A percentile compares a stretch with the other conserved stretches of the same genome.
phyloP scores from a whole-genome alignment of 2,329 filamentous ascomycete genomes.

The Leptodontidium sp. region DNA sequence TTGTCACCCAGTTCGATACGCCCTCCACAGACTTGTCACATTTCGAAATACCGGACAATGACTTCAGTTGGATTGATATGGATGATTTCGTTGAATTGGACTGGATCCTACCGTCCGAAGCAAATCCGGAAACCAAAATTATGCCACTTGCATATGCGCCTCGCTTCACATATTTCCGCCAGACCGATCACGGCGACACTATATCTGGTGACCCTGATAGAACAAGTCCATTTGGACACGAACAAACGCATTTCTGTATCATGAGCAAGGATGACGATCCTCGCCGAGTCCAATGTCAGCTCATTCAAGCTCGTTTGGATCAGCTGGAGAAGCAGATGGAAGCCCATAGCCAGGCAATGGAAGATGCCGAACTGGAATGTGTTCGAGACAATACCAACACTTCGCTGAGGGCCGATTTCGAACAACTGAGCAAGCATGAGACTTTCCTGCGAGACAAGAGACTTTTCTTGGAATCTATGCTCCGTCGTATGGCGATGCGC shows the following conservation, averaged over 20 bases:
- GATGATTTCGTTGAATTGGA: conserved; percentile 98
- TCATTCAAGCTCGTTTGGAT: conserved; percentile 82
- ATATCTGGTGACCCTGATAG: conserved; percentile 83
- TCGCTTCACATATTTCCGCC: conserved; percentile 95
- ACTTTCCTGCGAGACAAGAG: conserved; percentile 65
- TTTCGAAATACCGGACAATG: conserved; percentile 95
- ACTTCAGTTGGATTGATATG: conserved; percentile 98
- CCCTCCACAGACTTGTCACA: conserved; percentile 78
- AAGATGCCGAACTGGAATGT: conserved; percentile 76
- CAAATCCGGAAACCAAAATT: conserved; percentile 93
- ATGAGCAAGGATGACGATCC: conserved; percentile 94
- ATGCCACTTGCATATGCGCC: conserved; percentile 90
- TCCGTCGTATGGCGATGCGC: conserved; percentile 45
- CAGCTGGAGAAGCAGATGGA: conserved; percentile 81
- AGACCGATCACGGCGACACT: conserved; percentile 88
- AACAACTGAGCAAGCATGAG: conserved; percentile 65
- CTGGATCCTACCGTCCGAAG: conserved; percentile 90
- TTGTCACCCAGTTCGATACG: conserved; percentile 61
- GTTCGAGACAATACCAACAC: conserved; percentile 61
- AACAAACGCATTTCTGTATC: conserved; percentile 92
- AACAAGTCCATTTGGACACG: conserved; percentile 89
- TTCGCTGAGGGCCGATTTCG: conserved; percentile 64
- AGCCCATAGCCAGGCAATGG: conserved; percentile 75
- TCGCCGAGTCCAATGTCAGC: conserved; percentile 82
- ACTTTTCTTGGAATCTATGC: conserved; percentile 65